Evolutionary conservation across 1,139 yeast genomes (phyloP).

Genomic region (Pichia sp.): DNA sequence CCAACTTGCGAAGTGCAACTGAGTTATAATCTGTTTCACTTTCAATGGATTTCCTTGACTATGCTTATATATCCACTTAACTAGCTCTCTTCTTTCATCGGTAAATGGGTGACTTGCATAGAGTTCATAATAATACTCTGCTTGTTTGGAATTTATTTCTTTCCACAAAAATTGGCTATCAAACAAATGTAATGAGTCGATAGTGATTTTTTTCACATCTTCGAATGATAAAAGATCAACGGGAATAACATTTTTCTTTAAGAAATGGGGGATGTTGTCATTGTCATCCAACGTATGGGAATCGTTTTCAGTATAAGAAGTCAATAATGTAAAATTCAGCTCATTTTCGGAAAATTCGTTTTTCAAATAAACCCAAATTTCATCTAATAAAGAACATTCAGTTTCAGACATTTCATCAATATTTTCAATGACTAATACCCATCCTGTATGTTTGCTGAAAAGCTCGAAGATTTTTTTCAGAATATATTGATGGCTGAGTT

Average conservation of each 20-base stretch:
- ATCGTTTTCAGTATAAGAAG: constrained; percentile 3
- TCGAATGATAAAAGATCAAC: constrained; percentile 10
- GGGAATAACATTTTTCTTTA: constrained; percentile 4
- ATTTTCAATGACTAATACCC: constrained; percentile 42
- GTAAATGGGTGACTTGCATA: background rate
- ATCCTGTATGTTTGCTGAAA: constrained; percentile 33
- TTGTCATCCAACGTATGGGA: background rate
- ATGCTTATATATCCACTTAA: constrained; percentile 20
- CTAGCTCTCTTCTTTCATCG: constrained; percentile 7
- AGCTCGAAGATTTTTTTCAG: constrained; percentile 37
- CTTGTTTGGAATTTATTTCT: constrained; percentile 1
- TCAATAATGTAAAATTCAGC: constrained; percentile 5
- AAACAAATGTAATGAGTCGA: constrained; percentile 18
- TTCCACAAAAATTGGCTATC: constrained; percentile 10
- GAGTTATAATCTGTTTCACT: constrained; percentile 10
- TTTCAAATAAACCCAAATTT: constrained; percentile 23
- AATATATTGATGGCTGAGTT: constrained; percentile 36
- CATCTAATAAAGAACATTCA: constrained; percentile 29
- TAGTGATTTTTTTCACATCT: constrained; percentile 21
- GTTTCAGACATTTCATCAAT: constrained; percentile 35
- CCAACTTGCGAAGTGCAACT: constrained; percentile 16
- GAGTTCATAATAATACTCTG: constrained; percentile 5
- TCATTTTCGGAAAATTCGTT: constrained; percentile 5
- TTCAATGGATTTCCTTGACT: constrained; percentile 25
- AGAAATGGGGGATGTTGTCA: constrained; percentile 2